Evolutionary conservation across 345 rosid species (phyloP), one percentile per base, ranked within the genome.

Genomic region (Noccaea bulbosa): DNA sequence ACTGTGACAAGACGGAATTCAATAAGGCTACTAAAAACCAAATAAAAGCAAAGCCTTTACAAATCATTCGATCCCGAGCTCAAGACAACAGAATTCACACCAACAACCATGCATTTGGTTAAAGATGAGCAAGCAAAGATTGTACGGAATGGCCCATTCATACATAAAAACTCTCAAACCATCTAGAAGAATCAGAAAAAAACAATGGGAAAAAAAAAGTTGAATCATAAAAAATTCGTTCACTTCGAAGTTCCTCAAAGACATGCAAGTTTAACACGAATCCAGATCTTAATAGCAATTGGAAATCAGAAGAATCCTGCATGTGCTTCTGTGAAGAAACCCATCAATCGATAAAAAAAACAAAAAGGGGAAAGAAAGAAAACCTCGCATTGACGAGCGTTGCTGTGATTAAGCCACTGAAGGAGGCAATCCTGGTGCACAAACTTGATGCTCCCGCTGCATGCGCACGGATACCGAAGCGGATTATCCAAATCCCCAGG

Each of bases 321-420:
- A 39, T 1, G 7, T 9, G 11, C 22, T 37, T 69, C 52, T 45
- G 14, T 35, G 4, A 8, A 38, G 43, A 57, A 61, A 1, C 57
- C 15, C 35, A 6, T 32, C 17, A 15, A 60, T 41, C 8, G 43
- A 50, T 15, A 14, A 11, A 9, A 11, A 9, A 20, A 22, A 40
- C 15, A 33, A 22, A 56, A 16, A 49, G 48, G 34, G 27, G 9
- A 54, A 39, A 22, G 10, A 32, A 20, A 16, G 24, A 68, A 60
- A 76, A 95, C 99, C 99, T 95, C 98, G 93, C 99, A 95, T 70
- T 90, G 98, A 64, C 99, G 99, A 70, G 98, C 96, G 81, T 95
- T 95, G 82, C 97, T 91, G 62, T 92, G 99, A 76, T 88, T 87
- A 40, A 95, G 93, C 99, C 99, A 95, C 88, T 95, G 98, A 46